Base-by-base conservation (phyloP, 768 basidiomycete species). In the Boletus reticulatus region DNA sequence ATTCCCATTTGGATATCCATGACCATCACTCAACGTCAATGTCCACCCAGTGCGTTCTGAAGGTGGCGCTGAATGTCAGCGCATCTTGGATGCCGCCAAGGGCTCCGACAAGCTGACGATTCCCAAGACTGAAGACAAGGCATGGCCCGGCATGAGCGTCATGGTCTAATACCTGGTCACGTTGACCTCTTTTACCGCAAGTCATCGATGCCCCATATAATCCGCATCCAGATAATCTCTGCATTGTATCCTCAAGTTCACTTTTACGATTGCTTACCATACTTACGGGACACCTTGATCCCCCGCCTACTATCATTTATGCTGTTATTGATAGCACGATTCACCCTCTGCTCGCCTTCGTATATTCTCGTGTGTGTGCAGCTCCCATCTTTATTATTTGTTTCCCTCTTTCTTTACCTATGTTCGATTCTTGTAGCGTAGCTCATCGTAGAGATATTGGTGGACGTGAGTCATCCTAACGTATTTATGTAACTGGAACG, bases 61-160 rank as follows among this genome's bases (percentile, higher is more conserved):
- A 62, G 89, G 89, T 55, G 91, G 91, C 24, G 80, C 85, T 7
- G 91, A 92, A 48, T 92, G 91, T 68, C 76, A 79, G 58, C 73
- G 74, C 20, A 62, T 73, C 16, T 67, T 78, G 17, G 75, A 76
- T 39, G 67, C 69, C 32, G 57, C 65, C 42, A 70, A 70, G 59
- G 67, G 72, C 48, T 48, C 62, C 27, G 66, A 63, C n/a, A 57
- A 55, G 43, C 8, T 53, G 6, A 50, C 64, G 0, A 19, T 72
- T 34, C 47, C 70, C 44, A 70, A 72, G 72, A 69, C 60, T 4
- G 70, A 72, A 54, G 70, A 73, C 6, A 68, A 62, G 53, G 66
- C 55, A 38, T 72, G 72, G 72, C 56, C 68, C 41, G 61, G 68
- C 27, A 73, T 67, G 62, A 60, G 64, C 43, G 68, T 71, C 48